Base-by-base conservation (phyloP, 805 yeast species). In the Komagataella ulmi region DNA sequence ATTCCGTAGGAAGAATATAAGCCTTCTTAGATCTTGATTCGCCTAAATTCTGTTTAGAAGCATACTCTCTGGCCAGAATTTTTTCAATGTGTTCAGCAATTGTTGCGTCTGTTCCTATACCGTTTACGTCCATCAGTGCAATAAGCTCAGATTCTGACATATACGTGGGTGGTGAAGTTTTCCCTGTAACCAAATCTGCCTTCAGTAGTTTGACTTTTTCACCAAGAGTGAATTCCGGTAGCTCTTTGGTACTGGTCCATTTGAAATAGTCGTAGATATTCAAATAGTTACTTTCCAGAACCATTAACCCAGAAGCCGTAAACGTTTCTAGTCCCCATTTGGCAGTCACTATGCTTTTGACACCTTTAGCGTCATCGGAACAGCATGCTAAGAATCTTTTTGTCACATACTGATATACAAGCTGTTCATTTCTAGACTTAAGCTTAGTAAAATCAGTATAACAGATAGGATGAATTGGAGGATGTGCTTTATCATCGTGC, bases 61-160 rank as follows among this genome's bases (percentile, higher is more conserved):
- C 77, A 59, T 90, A 95, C 17, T 80, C 79, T 51, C 99, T 68
- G 8, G 65, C 64, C 24, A 76, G 67, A 46, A 93, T 81, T 61
- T 86, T 90, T 53, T 85, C 89, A 44, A 93, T 93, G 65, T 93
- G 99, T 46, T 93, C 99, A 0, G 98, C 99, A 66, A 93, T 95
- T 0, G 99, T 93, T 0, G 99, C 99, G 70, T 93, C 99, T 0
- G 99, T 93, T 2, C 99, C 99, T 47, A 93, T 93, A 0, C 98
- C 98, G 65, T 93, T 93, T 8, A 81, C 86, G 69, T 95, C 98
- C 99, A 93, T 93, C 48, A 93, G 69, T 7, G 88, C 83, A 66
- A 93, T 88, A 19, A 93, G 72, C 61, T 91, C 99, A 0, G 96
- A 75, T 64, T 93, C 99, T 0, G 98, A 91, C 73, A 93, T 75